A percentile compares a stretch with the other conserved stretches of the same genome.
Conservation (phyloP, 108 stramenopile species). For the Nitzschia putrida region DNA sequence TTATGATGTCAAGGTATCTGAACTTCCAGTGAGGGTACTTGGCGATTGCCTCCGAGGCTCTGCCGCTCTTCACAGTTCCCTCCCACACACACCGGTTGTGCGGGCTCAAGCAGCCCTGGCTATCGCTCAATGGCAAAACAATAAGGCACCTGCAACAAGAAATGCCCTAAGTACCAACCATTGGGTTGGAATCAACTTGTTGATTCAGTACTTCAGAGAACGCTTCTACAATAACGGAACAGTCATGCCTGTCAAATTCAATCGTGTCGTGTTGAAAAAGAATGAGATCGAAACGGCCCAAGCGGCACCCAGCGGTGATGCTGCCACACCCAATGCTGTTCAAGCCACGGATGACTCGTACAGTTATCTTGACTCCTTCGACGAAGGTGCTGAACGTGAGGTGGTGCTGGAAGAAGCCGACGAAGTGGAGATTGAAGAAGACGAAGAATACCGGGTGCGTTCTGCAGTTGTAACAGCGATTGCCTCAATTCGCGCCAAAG, state of each 20-base stretch:
- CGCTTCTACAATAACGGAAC: slow-evolving; percentile 67
- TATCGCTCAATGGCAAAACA: slow-evolving; percentile 90
- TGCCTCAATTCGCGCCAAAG: slow-evolving; percentile 77
- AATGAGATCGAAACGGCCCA: slow-evolving; percentile 52
- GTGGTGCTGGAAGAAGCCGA: slow-evolving; percentile 72
- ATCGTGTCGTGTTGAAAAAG: slow-evolving; percentile 70
- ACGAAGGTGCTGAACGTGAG: slow-evolving; percentile 60
- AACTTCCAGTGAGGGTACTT: slow-evolving; percentile 81
- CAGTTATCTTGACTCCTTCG: slow-evolving; percentile 69
- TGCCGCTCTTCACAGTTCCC: slow-evolving; percentile 72
- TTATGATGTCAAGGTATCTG: slow-evolving; percentile 74
- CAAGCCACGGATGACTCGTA: slow-evolving; percentile 59
- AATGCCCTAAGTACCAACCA: slow-evolving; percentile 61
- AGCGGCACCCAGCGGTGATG: slow-evolving; percentile 29
- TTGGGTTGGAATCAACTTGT: slow-evolving; percentile 76
- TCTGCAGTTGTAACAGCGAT: slow-evolving; percentile 79
- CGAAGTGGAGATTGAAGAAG: slow-evolving; percentile 83
- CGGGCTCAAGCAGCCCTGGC: slow-evolving; percentile 80
- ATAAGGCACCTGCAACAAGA: slow-evolving; percentile 73
- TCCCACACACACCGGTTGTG: slow-evolving; percentile 83
- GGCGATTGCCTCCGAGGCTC: slow-evolving; percentile 86
- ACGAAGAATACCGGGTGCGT: slow-evolving; percentile 83
- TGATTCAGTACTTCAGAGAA: slow-evolving; percentile 85
- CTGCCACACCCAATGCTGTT: slow-evolving; percentile 32
- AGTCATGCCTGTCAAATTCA: slow-evolving; percentile 75